phyloP scores from a whole-genome alignment of 1,139 yeast genomes.

The Suzukiozyma palmioleophila region DNA sequence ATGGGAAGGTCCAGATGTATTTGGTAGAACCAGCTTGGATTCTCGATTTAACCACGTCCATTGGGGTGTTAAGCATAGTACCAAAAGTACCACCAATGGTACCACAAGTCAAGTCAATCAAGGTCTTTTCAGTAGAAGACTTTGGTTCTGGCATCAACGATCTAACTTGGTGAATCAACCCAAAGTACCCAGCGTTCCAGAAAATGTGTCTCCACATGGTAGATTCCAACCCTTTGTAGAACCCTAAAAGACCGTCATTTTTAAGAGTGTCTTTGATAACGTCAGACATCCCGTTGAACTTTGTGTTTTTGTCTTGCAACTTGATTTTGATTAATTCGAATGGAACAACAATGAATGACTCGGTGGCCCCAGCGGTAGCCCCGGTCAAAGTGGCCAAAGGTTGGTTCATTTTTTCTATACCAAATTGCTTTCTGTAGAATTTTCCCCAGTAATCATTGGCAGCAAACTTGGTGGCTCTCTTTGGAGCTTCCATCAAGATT shows the following conservation, averaged over 20 bases:
- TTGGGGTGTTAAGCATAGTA: slow-evolving; percentile 90
- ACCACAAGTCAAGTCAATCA: slow-evolving; percentile 88
- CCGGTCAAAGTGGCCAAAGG: slow-evolving; percentile 87
- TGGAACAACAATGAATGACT: slow-evolving; percentile 94
- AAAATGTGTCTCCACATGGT: slow-evolving; percentile 94
- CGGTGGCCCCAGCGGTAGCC: slow-evolving; percentile 98
- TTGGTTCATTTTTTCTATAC: slow-evolving; percentile 68
- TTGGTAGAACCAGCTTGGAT: slow-evolving; percentile 86
- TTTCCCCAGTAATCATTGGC: slow-evolving; percentile 98
- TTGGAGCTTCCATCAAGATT: slow-evolving; percentile 98
- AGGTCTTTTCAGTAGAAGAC: slow-evolving; percentile 63
- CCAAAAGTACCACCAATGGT: slow-evolving; percentile 96
- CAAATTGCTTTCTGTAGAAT: slow-evolving; percentile 70
- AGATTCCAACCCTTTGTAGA: slow-evolving; percentile 94
- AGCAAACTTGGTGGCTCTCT: slow-evolving; percentile 95
- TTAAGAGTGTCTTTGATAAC: slow-evolving; percentile 71
- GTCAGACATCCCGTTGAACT: slow-evolving; percentile 81
- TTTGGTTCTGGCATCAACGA: slow-evolving; percentile 73
- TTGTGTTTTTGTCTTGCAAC: slow-evolving; percentile 82
- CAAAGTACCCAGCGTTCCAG: slow-evolving; percentile 99
- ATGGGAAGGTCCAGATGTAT: slow-evolving; percentile 90
- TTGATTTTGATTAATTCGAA: slow-evolving; percentile 86
- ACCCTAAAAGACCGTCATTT: slow-evolving; percentile 73
- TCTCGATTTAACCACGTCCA: slow-evolving; percentile 96
- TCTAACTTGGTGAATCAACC: slow-evolving; percentile 87